These are phyloP conservation scores for Phytophthora citrophthora DNA, from an alignment of 352 stramenopile species.

Conservation along the genomic window DNA sequence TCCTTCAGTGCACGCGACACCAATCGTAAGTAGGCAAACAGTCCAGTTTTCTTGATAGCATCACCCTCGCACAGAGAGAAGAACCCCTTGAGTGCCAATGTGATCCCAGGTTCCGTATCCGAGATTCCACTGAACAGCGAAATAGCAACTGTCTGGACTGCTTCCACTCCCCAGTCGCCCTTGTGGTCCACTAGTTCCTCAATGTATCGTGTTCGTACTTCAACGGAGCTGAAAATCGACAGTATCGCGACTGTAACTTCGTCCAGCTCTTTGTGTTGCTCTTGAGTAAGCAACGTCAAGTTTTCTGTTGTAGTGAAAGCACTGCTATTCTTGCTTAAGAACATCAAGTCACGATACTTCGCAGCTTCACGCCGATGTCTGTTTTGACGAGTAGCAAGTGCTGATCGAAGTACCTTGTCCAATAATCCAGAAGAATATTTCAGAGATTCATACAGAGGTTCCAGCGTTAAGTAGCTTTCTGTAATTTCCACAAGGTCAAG, in stretches of 20 bases:
- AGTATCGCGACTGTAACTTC: conserved; percentile 28
- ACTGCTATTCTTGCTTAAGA: conserved; percentile 44
- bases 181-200: conserved; percentile 24
- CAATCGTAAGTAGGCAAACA: conserved; percentile 42
- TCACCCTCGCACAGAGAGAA: conserved; percentile 30
- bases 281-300: conserved; percentile 20
- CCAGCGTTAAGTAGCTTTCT: conserved; percentile 56
- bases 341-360: conserved; percentile 45
- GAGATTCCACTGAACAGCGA: conserved; percentile 24
- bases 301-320: conserved; percentile 6
- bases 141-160: conserved; percentile 32
- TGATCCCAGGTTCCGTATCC: conserved; percentile 16
- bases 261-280: conserved; percentile 42
- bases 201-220: conserved; percentile 15
- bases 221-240: conserved; percentile 25
- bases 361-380: conserved; percentile 13
- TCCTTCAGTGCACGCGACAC: conserved; percentile 19
- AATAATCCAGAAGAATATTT: conserved; percentile 27
- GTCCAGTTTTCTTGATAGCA: conserved; percentile 5
- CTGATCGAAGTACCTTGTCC: conserved; percentile 31
- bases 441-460: conserved; percentile 53
- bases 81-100: conserved; percentile 22
- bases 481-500: conserved; percentile 40
- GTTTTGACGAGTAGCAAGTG: conserved; percentile 11
- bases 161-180: conserved; percentile 32